Evolutionary conservation across 164 flowering plant species (phyloP), one percentile per base, ranked within the genome.

Genomic region (Chimonanthus salicifolius): DNA sequence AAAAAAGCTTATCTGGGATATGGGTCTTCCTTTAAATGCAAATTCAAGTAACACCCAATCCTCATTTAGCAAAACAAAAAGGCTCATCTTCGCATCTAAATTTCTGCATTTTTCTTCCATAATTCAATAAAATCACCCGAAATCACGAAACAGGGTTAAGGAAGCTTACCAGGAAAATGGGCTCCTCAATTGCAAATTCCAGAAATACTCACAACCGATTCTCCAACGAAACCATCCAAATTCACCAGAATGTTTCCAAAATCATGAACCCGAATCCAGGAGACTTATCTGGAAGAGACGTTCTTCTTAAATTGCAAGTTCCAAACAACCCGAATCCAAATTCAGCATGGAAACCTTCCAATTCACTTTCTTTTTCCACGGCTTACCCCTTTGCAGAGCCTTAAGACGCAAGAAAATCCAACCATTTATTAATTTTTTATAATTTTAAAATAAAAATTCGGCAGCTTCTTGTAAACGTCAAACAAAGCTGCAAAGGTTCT

Each of bases 141-240:
- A 66, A 66, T 66, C 49, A 66, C 15, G 45, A 16, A 66, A 63
- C 44, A 63, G 46, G 68, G 45, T 66, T 43, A 11, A 66, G 21
- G 47, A 66, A 66, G 10, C 68, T 43, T 4, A 66, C 68, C 68
- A 43, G 48, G 68, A 44, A 66, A 5, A 66, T 66, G 68, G 68
- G 68, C 0, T 45, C 46, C 48, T 66, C 47, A 66, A 18, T 33
- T 1, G 33, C 33, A 54, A 54, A 54, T 10, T 3, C 15, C n/a
- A 54, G 60, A 10, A 54, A 10, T 16, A 13, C 60, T 10, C 11
- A 9, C n/a, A 54, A 54, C 33, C 33, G 60, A 54, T 54, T 13
- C 60, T 54, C 13, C 60, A 54, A 54, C 15, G 0, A 54, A 54
- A 54, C 11, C 60, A 10, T 66, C 9, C 48, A 45, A 44, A 66